Conservation (phyloP, 169 alveolate genomes). For the Toxoplasma gondii region DNA sequence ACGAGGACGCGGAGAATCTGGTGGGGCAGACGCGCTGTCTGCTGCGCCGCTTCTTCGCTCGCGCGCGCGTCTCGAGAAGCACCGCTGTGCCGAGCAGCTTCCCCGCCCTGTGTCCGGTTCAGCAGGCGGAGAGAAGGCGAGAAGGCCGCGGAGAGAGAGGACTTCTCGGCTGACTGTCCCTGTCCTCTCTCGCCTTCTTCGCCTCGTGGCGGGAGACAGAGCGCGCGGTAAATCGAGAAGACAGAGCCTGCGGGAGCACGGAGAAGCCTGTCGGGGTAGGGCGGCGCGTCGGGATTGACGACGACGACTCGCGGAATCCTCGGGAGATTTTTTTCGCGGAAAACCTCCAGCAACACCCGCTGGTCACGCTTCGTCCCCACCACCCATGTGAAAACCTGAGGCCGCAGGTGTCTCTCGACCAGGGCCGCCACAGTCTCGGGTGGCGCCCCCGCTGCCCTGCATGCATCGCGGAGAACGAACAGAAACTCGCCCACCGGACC, state of each 20-base stretch:
- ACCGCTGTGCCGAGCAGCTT: neutral
- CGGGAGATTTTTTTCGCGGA: neutral
- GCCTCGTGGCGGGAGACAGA: neutral
- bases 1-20: slow-evolving; percentile 3
- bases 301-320: slow-evolving; percentile 37
- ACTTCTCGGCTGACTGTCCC: neutral
- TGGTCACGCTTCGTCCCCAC: slow-evolving; percentile 48
- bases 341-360: slow-evolving; percentile 31
- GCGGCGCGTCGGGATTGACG: slow-evolving; percentile 32
- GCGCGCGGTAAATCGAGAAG: slow-evolving; percentile 41
- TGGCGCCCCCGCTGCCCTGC: slow-evolving; percentile 44
- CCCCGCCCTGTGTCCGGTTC: neutral
- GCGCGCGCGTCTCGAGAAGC: neutral
- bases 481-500: slow-evolving; percentile 57
- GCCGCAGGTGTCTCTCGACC: slow-evolving; percentile 47
- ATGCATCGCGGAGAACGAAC: slow-evolving; percentile 5
- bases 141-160: neutral
- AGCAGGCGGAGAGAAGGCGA: neutral
- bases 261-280: slow-evolving; percentile 36
- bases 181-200: neutral
- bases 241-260: slow-evolving; percentile 41
- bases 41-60: neutral
- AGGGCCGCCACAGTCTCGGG: neutral
- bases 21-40: neutral
- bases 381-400: neutral